phyloP scores from a whole-genome alignment of 768 basidiomycete species.

The Leccinum subtestaceum region DNA sequence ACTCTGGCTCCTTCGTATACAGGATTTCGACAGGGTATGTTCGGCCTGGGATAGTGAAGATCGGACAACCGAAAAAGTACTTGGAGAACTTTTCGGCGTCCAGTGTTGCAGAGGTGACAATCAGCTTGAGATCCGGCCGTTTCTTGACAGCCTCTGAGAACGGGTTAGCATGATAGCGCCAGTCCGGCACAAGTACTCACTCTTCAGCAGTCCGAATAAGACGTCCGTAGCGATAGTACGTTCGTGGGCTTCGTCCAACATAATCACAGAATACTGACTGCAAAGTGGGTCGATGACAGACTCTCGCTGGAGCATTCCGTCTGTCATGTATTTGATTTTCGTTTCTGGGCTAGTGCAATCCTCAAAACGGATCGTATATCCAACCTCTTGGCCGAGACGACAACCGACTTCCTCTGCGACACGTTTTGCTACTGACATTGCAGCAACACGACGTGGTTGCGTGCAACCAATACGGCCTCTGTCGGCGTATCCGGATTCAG shows the following conservation, averaged over 20 bases:
- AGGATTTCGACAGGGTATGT: conserved; percentile 97
- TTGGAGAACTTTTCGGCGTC: conserved; percentile 99
- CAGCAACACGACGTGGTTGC: conserved; percentile 98
- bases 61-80: conserved; percentile 98
- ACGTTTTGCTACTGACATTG: conserved; percentile 98
- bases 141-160: conserved; percentile 86
- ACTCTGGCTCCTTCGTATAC: conserved; percentile 99
- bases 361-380: conserved; percentile 98
- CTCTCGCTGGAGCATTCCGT: conserved; percentile 98
- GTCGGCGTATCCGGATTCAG: conserved; percentile 92
- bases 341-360: conserved; percentile 99
- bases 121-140: conserved; percentile 93
- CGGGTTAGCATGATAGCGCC: conserved; percentile 14
- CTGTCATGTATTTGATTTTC: conserved; percentile 99
- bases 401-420: conserved; percentile 98
- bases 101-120: conserved; percentile 98
- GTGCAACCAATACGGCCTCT: conserved; percentile 92
- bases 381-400: conserved; percentile 94
- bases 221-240: conserved; percentile 99
- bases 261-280: conserved; percentile 89
- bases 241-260: conserved; percentile 99
- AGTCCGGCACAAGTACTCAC: conserved; percentile 23
- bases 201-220: conserved; percentile 88
- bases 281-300: conserved; percentile 94
- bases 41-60: conserved; percentile 99